Base-by-base conservation (phyloP, 495 filamentous ascomycete genomes). In the Jackrogersella multiformis region DNA sequence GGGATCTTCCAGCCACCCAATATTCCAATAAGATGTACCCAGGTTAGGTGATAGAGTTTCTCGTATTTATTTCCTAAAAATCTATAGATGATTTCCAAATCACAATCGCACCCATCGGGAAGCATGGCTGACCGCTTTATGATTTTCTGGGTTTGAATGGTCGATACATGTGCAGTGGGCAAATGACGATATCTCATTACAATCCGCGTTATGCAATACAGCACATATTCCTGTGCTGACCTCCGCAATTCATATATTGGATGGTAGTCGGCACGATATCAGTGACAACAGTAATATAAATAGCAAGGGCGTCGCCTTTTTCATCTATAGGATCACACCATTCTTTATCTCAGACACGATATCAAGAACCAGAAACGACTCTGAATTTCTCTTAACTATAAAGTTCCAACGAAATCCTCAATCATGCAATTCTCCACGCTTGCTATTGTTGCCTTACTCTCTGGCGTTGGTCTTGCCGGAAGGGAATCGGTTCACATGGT, bases 401-500 rank as follows among this genome's bases (percentile, higher is more conserved):
- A 35, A 36, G 3, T 23, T 5, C 8, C 24, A 49, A 49, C 12
- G 0, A 15, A 32, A 7, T 26, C 10, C 46, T 21, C 32, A 60
- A 39, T 12, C 18, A 60, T 60, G 56, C 56, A 60, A 39, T 39
- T 60, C 23, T 20, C 56, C 35, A 60, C 24, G 34, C 16, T 60
- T 8, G 56, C 56, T 24, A 23, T 51, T 15, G 12, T 60, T 38
- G 42, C 44, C 56, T 24, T 60, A 32, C 32, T 48, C 16, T 28
- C 53, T 3, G 34, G 56, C 21, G 42, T 60, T 18, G 56, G 56
- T 32, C 44, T 60, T n/a, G 56, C 26, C 4, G 26, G 34, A 8
- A 49, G 44, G 10, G 67, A 70, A 41, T 64, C 62, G 0, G 35
- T 70, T 13, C 68, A 70, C 57, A 53, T 70, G 20, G 57, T 62